Base-by-base conservation (phyloP, 768 basidiomycete species). In the Coprinopsis marcescibilis region DNA sequence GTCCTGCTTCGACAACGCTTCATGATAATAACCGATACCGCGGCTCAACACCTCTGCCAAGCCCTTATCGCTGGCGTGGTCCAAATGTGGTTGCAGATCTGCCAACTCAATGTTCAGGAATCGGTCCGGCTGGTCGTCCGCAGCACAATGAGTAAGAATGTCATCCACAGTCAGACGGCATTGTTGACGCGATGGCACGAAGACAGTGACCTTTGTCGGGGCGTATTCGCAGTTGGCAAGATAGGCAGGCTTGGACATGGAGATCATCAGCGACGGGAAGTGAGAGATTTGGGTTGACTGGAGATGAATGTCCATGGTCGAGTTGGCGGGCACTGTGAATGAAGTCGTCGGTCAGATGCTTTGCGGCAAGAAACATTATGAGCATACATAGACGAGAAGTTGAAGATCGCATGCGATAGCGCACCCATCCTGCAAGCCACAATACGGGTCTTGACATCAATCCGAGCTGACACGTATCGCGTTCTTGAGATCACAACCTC, bases 211-310 rank as follows among this genome's bases (percentile, higher is more conserved):
- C 56, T 88, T 89, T 3, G 78, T 74, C 0, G 82, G 76, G 0
- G 96, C 84, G 53, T 92, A 83, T 59, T 99, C 95, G 36, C 83
- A 70, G 50, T 97, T 86, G 24, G 94, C 84, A 4, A 98, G 78
- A 62, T 97, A 98, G 0, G 95, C 89, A 0, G 96, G 96, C 61
- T 98, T 98, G 7, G 94, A 93, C 96, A 99, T 98, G 36, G 93
- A 79, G 50, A 98, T 91, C 95, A 99, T 98, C 33, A 99, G 72
- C 0, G 93, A 96, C 0, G 96, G 93, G 80, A 95, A 96, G 60
- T 98, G 96, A n/a, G 93, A 89, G 37, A 93, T 89, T 21, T 79
- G 80, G 72, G 95, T 98, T 33, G 89, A 92, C 59, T 99, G 96
- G 6, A 99, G 69, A 59, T 98, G 94, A 39, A 99, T 93, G 49